Base-by-base conservation (phyloP, 768 basidiomycete species). In the Xerocomellus intermedius region DNA sequence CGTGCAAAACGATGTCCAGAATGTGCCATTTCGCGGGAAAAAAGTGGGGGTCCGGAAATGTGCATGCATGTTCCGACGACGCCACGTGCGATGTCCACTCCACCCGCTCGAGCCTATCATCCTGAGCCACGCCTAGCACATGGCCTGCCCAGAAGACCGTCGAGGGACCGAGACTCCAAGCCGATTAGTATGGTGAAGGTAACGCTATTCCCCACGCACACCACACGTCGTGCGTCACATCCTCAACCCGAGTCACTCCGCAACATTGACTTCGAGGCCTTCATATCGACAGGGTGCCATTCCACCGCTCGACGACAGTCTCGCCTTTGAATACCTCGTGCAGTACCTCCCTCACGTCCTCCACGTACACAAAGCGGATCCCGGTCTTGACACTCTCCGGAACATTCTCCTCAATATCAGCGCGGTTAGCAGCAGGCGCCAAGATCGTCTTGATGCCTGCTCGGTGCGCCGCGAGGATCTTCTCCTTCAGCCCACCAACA, bases 401-500 rank as follows among this genome's bases (percentile, higher is more conserved):
- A 0, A 98, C 96, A 67, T 98, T 98, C 77, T 94, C 94, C 74
- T 98, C 94, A 32, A 99, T 95, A 65, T 98, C 96, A 0, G 91
- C 86, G 24, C 87, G 85, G 70, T 96, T 96, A 3, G 90, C 95
- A 26, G 81, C 86, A 0, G 94, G 93, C 0, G 89, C 89, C 8
- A 95, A 71, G 62, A 94, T 89, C 0, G 88, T 95, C 75, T 89
- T 94, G 77, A 98, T 97, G 4, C 94, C 94, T 1, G 97, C 94
- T 17, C 97, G 86, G 68, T 99, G 97, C 0, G 97, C 96, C 1
- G 96, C 96, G 2, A 98, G 82, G 58, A 96, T 94, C 79, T 97
- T 95, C 75, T 93, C 91, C 76, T 97, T 98, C 59, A 98, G 74
- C 0, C 96, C 96, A 8, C 96, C 96, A 10, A 99, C 96, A 3